These are phyloP conservation scores for Diaporthe vaccinii DNA, from an alignment of 2,329 filamentous ascomycete species.

Conservation along the genomic window DNA sequence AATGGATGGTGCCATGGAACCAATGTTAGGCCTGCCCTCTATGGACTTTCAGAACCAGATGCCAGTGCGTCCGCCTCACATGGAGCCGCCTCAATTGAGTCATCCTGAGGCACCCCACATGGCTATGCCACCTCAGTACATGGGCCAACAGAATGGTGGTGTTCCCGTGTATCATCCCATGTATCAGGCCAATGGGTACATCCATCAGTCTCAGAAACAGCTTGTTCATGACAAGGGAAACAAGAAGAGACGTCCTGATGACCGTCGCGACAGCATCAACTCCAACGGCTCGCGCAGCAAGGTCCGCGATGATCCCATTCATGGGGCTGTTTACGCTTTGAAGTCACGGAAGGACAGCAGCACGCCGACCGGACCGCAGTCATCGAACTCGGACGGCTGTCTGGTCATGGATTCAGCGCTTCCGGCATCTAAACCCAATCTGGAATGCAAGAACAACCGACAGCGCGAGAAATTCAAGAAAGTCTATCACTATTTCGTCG, in stretches of 20 bases:
- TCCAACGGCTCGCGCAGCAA: slow-evolving; percentile 31
- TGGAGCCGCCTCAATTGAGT: slow-evolving; percentile 10
- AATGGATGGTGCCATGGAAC: neutral
- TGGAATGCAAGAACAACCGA: neutral
- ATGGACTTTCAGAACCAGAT: slow-evolving; percentile 29
- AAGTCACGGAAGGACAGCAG: slow-evolving; percentile 27
- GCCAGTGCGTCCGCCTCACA: slow-evolving; percentile 1
- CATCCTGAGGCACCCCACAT: slow-evolving; percentile 5
- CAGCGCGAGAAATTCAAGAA: no score
- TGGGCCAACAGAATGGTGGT: slow-evolving; percentile 6
- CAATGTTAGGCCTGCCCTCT: neutral
- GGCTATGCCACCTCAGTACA: slow-evolving; percentile 4
- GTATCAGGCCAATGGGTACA: slow-evolving; percentile 36
- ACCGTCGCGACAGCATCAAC: slow-evolving; percentile 30
- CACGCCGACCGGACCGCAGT: neutral
- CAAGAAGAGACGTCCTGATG: slow-evolving; percentile 1
- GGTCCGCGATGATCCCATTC: slow-evolving; percentile 30
- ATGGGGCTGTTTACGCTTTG: slow-evolving; percentile 33
- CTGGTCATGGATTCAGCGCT: neutral
- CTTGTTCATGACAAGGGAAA: neutral
- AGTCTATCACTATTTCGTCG: neutral
- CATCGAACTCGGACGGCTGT: neutral
- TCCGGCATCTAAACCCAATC: no score
- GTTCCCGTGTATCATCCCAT: slow-evolving; percentile 31
- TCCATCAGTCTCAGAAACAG: neutral